phyloP scores from a whole-genome alignment of 2,329 filamentous ascomycete genomes.

The Knufia petricola region DNA sequence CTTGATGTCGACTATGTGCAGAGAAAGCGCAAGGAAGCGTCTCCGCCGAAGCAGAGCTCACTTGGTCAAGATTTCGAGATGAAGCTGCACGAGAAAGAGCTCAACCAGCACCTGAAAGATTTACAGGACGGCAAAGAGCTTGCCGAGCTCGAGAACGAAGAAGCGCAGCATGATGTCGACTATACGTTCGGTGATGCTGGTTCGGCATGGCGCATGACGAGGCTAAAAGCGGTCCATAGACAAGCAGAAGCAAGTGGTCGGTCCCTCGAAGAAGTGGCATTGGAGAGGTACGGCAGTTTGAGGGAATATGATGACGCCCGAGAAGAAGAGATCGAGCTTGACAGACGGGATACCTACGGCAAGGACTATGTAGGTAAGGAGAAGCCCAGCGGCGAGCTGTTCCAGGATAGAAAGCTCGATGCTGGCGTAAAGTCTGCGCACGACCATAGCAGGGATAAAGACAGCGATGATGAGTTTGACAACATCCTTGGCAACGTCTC shows the following conservation, averaged over 20 bases:
- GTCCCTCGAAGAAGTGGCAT: conserved; percentile 70
- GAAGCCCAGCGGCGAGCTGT: conserved; percentile 80
- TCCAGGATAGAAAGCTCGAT: conserved; percentile 61
- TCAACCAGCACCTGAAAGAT: conserved; percentile 62
- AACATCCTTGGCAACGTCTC: conserved; percentile 26
- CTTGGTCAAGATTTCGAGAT: conserved; percentile 53
- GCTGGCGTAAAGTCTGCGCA: conserved; percentile 38
- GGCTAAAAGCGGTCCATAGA: conserved; percentile 74
- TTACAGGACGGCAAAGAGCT: conserved; percentile 45
- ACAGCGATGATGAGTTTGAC: conserved; percentile 29
- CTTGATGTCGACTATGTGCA: conserved; percentile 69
- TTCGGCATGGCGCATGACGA: conserved; percentile 94
- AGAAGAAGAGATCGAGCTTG: conserved; percentile 86
- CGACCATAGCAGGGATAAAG: conserved; percentile 14
- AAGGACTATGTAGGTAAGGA: conserved; percentile 74
- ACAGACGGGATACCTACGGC: conserved; percentile 73
- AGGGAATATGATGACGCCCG: conserved; percentile 83
- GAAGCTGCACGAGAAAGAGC: conserved; percentile 67
- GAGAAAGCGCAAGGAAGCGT: conserved; percentile 43
- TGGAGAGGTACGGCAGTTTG: conserved; percentile 71
- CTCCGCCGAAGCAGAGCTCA: conserved; percentile 31
- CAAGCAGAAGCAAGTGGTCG: conserved; percentile 63
- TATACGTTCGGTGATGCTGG: conserved; percentile 87
- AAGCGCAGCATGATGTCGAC: conserved; percentile 53
- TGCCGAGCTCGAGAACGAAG: conserved; percentile 38